These are phyloP conservation scores for Hypoxylon cercidicola DNA, from an alignment of 495 filamentous ascomycete species.

Conservation along the genomic window DNA sequence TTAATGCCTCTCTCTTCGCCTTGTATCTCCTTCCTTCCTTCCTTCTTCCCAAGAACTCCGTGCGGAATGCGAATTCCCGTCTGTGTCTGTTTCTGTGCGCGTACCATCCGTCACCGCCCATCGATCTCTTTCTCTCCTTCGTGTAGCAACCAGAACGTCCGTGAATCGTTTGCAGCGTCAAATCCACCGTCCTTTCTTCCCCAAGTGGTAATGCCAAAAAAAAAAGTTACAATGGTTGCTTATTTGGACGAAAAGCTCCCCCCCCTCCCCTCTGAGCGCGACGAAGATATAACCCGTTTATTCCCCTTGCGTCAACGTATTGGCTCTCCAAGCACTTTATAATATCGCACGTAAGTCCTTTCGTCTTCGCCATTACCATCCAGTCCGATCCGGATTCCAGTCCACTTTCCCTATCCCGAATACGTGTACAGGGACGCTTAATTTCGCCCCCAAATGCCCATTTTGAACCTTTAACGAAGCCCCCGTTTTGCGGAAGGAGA, in stretches of 20 bases:
- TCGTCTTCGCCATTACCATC: constrained; percentile 3
- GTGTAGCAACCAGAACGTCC: not conserved
- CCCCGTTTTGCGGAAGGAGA: constrained; percentile 15
- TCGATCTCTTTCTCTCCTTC: not conserved
- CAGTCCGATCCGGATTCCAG: constrained; percentile 18
- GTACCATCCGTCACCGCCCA: not conserved
- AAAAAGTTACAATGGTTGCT: constrained; percentile 37
- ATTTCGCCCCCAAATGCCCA: constrained; percentile 27
- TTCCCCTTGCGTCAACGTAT: too few species aligned
- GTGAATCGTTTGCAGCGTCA: not conserved
- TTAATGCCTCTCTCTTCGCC: not conserved
- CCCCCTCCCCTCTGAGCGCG: not conserved
- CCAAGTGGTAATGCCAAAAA: constrained; percentile 18
- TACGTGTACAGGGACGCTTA: constrained; percentile 49
- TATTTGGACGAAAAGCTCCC: constrained; percentile 19
- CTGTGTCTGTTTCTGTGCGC: constrained; percentile 11
- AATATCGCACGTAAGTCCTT: constrained; percentile 20
- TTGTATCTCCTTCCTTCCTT: not conserved
- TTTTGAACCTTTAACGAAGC: constrained; percentile 17
- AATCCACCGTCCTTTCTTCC: constrained; percentile 9
- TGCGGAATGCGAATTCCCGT: constrained; percentile 39
- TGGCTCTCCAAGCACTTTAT: constrained; percentile 7
- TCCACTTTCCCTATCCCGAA: constrained; percentile 31
- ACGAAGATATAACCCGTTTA: not conserved
- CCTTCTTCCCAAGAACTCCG: constrained; percentile 19